phyloP scores from a whole-genome alignment of 345 rosid genomes.

The Firmiana major region DNA sequence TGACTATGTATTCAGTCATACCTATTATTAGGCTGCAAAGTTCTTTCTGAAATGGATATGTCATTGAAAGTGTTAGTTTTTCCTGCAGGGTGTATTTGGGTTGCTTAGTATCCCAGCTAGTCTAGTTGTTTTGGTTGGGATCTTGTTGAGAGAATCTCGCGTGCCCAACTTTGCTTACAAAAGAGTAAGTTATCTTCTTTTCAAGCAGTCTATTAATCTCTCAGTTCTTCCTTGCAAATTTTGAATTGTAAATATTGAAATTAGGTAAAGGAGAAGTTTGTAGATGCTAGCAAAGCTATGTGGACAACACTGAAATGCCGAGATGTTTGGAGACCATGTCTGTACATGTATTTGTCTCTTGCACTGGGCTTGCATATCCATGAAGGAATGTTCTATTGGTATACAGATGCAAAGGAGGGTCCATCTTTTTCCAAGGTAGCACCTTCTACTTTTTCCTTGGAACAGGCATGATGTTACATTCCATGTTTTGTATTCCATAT shows the following conservation, averaged over 20 bases:
- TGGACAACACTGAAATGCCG: conserved; percentile 55
- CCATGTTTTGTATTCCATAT: neutral
- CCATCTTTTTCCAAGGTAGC: conserved; percentile 59
- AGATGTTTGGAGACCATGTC: conserved; percentile 71
- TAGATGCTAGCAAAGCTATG: conserved; percentile 57
- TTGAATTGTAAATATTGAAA: conserved; percentile 19
- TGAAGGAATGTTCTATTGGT: conserved; percentile 88
- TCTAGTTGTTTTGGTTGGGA: conserved; percentile 45
- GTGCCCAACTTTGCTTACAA: conserved; percentile 32
- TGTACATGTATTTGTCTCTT: conserved; percentile 61
- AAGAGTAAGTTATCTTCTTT: conserved; percentile 31
- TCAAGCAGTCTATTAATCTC: neutral
- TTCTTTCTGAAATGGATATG: neutral
- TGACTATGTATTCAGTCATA: neutral
- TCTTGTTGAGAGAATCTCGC: conserved; percentile 44
- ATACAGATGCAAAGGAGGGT: conserved; percentile 75
- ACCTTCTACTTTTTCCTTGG: neutral
- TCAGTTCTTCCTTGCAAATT: neutral
- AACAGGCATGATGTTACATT: neutral
- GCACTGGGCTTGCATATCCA: conserved; percentile 62
- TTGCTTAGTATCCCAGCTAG: conserved; percentile 54
- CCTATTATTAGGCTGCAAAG: neutral
- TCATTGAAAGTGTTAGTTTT: conserved; percentile 9
- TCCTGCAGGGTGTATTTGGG: conserved; percentile 63
- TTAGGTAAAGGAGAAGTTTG: conserved; percentile 56